phyloP scores from a whole-genome alignment of 2,329 filamentous ascomycete genomes.

The Alternaria tenuissima region DNA sequence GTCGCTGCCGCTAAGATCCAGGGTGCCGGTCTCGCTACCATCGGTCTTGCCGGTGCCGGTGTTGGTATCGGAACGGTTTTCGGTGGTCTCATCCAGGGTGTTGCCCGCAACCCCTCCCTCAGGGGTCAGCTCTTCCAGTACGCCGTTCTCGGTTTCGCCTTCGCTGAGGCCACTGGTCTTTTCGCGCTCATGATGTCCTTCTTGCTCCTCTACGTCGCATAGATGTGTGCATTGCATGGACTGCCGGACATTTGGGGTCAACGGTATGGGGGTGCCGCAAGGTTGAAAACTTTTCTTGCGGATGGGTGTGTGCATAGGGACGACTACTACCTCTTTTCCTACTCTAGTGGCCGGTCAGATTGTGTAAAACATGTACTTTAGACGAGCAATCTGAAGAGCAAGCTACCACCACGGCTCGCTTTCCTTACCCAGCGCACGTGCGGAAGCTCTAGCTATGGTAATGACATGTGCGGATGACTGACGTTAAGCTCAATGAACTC shows the following conservation, averaged over 20 bases:
- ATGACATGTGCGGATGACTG: conserved; percentile 37
- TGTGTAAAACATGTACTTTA: conserved; percentile 56
- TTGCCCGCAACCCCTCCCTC: conserved; percentile 93
- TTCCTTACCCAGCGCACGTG: conserved; percentile 34
- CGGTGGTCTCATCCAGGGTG: conserved; percentile 85
- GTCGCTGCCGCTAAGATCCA: conserved; percentile 54
- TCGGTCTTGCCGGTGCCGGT: conserved; percentile 91
- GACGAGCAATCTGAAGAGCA: conserved; percentile 54
- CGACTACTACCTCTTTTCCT: conserved; percentile 49
- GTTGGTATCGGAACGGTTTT: conserved; percentile 96
- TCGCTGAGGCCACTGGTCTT: conserved; percentile 86
- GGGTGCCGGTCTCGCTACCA: conserved; percentile 70
- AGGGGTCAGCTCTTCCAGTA: conserved; percentile 96
- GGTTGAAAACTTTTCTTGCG: conserved; percentile 48
- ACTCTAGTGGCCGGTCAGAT: conserved; percentile 53
- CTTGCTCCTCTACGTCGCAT: conserved; percentile 54
- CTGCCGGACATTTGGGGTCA: conserved; percentile 44
- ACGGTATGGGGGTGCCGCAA: conserved; percentile 43
- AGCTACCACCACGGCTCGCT: conserved; percentile 49
- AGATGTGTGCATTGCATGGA: conserved; percentile 49
- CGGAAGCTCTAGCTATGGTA: conserved; percentile 31
- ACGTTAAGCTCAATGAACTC: conserved; percentile 39
- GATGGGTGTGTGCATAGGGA: conserved; percentile 53
- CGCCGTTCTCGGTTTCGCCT: conserved; percentile 94
- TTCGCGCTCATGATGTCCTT: conserved; percentile 63